phyloP scores from a whole-genome alignment of 2,329 filamentous ascomycete genomes.

The Chaetomiaceae sp. region DNA sequence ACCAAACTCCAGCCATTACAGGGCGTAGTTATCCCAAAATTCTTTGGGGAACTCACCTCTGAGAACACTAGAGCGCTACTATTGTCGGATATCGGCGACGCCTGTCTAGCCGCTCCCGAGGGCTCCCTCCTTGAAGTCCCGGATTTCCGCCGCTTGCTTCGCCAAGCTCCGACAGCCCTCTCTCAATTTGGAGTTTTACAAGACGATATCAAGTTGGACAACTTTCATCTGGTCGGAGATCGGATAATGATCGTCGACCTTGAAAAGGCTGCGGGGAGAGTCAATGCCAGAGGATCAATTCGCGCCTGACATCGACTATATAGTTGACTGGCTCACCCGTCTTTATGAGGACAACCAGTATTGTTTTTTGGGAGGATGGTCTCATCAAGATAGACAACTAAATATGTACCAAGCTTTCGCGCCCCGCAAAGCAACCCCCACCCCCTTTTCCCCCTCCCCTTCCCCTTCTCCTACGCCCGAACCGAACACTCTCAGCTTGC shows the following conservation, averaged over 20 bases:
- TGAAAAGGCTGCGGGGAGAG: neutral
- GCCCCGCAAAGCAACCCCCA: too few species aligned
- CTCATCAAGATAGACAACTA: neutral
- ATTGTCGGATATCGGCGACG: constrained; percentile 3
- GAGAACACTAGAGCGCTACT: neutral
- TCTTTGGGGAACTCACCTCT: neutral
- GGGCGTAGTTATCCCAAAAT: neutral
- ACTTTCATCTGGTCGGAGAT: neutral
- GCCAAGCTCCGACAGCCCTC: neutral
- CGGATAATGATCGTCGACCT: neutral
- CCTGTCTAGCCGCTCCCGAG: neutral
- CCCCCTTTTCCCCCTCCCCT: too few species aligned
- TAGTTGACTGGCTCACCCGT: neutral
- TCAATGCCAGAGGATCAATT: neutral
- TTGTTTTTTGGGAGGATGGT: neutral
- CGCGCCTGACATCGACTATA: neutral
- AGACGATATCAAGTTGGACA: constrained; percentile 2
- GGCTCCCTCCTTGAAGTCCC: neutral
- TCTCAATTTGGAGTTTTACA: neutral
- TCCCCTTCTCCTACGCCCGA: too few species aligned
- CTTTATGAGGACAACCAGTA: neutral
- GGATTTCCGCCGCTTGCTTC: neutral
- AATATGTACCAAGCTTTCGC: too few species aligned
- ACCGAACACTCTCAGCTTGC: too few species aligned
- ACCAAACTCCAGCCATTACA: neutral